Conservation (phyloP, 2,329 filamentous ascomycete species). For the Fusarium veterinarium region DNA sequence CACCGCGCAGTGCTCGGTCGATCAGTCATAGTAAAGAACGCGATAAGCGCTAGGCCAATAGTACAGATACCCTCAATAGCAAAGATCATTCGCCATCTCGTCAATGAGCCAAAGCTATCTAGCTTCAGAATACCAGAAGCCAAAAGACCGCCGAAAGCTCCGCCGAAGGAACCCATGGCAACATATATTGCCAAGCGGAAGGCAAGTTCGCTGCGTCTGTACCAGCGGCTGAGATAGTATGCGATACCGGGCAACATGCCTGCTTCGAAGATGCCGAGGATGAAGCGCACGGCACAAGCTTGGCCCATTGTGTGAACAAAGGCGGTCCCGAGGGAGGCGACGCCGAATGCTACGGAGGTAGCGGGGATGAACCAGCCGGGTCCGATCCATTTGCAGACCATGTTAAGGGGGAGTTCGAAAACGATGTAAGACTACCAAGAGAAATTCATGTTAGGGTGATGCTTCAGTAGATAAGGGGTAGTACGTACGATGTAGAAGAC, state of each 20-base stretch:
- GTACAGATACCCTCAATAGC: constrained; percentile 66
- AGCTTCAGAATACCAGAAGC: constrained; percentile 14
- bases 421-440: constrained; percentile 61
- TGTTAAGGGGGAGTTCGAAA: constrained; percentile 73
- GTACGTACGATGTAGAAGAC: constrained; percentile 15
- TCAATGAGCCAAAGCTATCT: not conserved
- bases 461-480: not conserved
- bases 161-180: constrained; percentile 22
- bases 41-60: not conserved
- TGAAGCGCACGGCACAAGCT: constrained; percentile 64
- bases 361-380: constrained; percentile 72
- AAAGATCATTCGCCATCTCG: constrained; percentile 53
- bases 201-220: constrained; percentile 55
- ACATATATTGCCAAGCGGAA: constrained; percentile 17
- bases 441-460: not conserved
- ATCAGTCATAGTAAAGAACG: constrained; percentile 68
- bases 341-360: constrained; percentile 55
- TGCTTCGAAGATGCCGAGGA: constrained; percentile 71
- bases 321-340: constrained; percentile 13
- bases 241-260: constrained; percentile 74
- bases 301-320: constrained; percentile 25
- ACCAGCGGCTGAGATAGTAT: constrained; percentile 73
- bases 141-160: not conserved
- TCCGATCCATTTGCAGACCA: constrained; percentile 71
- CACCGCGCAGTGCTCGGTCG: constrained; percentile 72